Base-by-base conservation (phyloP, 768 basidiomycete species). In the Podaxis sp. region DNA sequence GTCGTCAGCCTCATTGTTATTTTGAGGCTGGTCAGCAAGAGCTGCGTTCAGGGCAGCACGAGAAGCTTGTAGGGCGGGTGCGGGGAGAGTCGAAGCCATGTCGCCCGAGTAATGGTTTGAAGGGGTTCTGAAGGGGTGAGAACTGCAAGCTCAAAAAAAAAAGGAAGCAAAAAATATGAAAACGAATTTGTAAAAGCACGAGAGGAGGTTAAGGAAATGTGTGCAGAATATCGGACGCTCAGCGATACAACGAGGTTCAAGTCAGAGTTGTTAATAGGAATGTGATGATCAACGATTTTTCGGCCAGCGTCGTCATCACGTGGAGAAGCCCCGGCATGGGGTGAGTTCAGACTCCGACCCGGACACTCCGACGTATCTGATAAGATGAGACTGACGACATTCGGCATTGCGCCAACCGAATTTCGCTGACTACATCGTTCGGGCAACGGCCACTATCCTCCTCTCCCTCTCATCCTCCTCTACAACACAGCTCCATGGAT, bases 1-100 rank as follows among this genome's bases (percentile, higher is more conserved):
- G 40, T 79, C 75, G 17, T 77, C 76, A 19, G 76, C 79, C 36
- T 73, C 74, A 43, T 73, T 69, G 52, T 69, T 71, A 47, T 47
- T 67, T 51, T 71, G 70, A 67, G 67, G 68, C 67, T 85, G 81
- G 61, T 90, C 89, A 49, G 85, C 78, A 37, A 93, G 73, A 12
- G 92, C 92, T 59, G 89, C 84, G 53, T 82, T 79, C 75, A 94
- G 85, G 65, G 92, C 92, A 69, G 87, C 86, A 77, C 87, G 87
- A 73, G 88, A 86, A 50, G 92, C 90, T 68, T 90, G 87, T n/a
- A 90, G 80, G 53, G 89, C 90, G 29, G 84, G 77, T 29, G 78
- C 80, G 59, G 89, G 78, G 54, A 92, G 82, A 64, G 82, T 68
- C 40, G 85, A 86, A 65, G 61, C 63, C 66, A 68, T 72, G 65